These are phyloP conservation scores for Fraxinus americana DNA, from an alignment of 257 asterid genomes.

Conservation along the genomic window DNA sequence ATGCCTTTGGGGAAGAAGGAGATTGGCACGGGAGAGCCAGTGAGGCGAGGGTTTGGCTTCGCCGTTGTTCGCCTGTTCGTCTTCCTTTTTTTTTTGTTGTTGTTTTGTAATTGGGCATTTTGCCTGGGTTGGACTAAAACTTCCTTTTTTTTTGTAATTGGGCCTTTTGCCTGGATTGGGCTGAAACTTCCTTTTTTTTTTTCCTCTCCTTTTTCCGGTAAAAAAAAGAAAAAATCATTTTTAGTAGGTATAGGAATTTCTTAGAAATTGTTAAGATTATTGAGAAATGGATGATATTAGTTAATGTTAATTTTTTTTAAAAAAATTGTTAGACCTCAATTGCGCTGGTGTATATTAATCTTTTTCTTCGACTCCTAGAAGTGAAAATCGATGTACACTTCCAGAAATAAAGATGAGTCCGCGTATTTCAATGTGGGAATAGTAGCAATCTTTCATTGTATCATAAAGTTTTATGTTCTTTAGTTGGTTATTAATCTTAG, in stretches of 20 bases:
- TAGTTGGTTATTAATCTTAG: background rate
- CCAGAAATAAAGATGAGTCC: background rate
- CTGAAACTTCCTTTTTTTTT: too few species aligned
- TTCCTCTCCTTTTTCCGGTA: background rate
- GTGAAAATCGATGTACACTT: background rate
- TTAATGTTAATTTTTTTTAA: too few species aligned
- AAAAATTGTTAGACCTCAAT: background rate
- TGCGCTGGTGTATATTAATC: background rate
- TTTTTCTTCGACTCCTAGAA: background rate
- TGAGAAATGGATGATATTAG: background rate
- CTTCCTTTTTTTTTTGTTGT: too few species aligned
- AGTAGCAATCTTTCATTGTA: slow-evolving; percentile 5
- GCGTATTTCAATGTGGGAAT: slow-evolving; percentile 10
- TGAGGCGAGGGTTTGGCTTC: too few species aligned
- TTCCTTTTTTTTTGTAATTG: too few species aligned
- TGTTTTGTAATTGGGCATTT: too few species aligned
- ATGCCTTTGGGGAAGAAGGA: too few species aligned
- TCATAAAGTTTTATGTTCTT: background rate
- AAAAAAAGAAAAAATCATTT: background rate
- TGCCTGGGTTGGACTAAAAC: too few species aligned
- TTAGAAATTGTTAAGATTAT: background rate
- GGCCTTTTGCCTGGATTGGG: too few species aligned
- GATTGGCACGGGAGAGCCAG: too few species aligned
- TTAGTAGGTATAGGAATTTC: background rate
- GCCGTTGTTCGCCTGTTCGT: too few species aligned